Percentiles rank a stretch among this genome's conserved stretches.
These are phyloP conservation scores for Leccinum disarticulatum DNA, from an alignment of 768 basidiomycete species.

Conservation along the genomic window DNA sequence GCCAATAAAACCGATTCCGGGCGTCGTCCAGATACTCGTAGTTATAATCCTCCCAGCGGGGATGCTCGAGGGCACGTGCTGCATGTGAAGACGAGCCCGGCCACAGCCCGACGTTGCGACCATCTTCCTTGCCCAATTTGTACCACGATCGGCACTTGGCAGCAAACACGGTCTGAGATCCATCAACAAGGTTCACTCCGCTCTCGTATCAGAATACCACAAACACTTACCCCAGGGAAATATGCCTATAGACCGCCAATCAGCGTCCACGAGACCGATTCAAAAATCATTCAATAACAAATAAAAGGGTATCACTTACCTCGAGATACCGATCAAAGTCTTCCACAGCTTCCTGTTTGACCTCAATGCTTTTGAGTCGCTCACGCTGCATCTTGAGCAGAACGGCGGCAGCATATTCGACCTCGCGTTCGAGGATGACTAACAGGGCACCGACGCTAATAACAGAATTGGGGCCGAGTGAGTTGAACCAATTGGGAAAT, in stretches of 20 bases:
- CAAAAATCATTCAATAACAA: no score
- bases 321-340: conserved; percentile 64
- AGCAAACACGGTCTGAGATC: conserved; percentile 52
- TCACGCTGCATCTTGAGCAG: conserved; percentile 63
- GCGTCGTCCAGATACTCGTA: conserved; percentile 46
- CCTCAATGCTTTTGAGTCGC: conserved; percentile 59
- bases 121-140: conserved; percentile 55
- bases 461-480: conserved; percentile 55
- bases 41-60: conserved; percentile 65
- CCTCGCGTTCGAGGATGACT: conserved; percentile 52
- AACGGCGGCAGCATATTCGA: conserved; percentile 55
- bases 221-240: conserved; percentile 13
- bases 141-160: conserved; percentile 65
- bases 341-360: conserved; percentile 55
- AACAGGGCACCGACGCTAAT: conserved; percentile 59
- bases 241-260: conserved; percentile 10
- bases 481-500: conserved; percentile 69
- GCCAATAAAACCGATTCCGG: conserved; percentile 54
- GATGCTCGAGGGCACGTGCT: conserved; percentile 45
- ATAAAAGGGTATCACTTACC: conserved; percentile 27
- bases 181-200: conserved; percentile 1
- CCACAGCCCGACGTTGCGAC: conserved; percentile 58
- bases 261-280: not conserved
- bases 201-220: not conserved
- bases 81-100: conserved; percentile 59